Evolutionary conservation across 78 protist genomes (phyloP), one percentile per base, ranked within the genome.

Genomic region (Dictyostelium firmibasis): DNA sequence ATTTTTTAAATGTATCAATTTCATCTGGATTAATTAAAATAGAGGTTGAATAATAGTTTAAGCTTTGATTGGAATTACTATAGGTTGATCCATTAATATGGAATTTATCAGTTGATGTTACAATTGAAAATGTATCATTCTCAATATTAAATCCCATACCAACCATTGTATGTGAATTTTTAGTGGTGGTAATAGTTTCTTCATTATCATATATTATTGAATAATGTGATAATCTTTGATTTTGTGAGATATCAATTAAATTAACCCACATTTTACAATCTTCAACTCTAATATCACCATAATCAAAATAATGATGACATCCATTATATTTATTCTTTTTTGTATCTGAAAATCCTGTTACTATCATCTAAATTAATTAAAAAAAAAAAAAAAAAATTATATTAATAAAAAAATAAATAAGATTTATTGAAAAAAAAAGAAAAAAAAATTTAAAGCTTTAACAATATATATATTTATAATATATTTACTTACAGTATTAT

Each of bases 221-320:
- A 72, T 72, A 72, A 18, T 72, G 79, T 10, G 38, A 72, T 33
- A 72, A 72, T 72, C 36, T 33, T 33, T 72, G 25, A 72, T 72
- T 72, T 72, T 72, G 4, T 72, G 79, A 72, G 14, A 72, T 35
- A 72, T 72, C 79, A 31, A 72, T 33, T 33, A 72, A 72, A 33
- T 72, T 72, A 14, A 72, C 20, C 79, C 79, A 72, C 79, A 72
- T 72, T 33, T 72, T 33, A 72, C 79, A 72, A 27, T 72, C 44
- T 72, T 27, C 36, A 18, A 72, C 44, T 33, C 44, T 72, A 72
- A 72, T 33, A 33, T 72, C 25, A 33, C 44, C 36, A 27, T 72
- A 27, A 72, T 72, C 79, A 72, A 72, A 72, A 72, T 72, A 72
- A 33, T 72, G 79, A 14, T 27, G 38, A 16, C 79, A 72, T 72